Base-by-base conservation (phyloP, 2,329 filamentous ascomycete genomes). In the Calonectria crousiana region DNA sequence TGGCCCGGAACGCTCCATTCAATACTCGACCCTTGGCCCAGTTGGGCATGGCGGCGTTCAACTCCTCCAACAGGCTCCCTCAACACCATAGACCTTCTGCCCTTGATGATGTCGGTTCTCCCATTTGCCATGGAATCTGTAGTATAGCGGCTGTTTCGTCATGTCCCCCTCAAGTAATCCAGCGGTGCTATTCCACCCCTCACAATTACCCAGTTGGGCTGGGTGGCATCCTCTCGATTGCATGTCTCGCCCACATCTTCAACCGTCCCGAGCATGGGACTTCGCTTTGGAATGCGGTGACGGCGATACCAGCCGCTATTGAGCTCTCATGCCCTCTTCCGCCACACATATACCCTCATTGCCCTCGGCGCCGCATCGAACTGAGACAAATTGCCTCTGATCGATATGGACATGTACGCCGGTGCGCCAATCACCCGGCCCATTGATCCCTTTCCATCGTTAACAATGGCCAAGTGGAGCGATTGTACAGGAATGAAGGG, bases 401-500 rank as follows among this genome's bases (percentile, higher is more conserved):
- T 60, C 71, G 80, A 69, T 78, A 83, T 84, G 83, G 75, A 68
- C 41, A 41, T 70, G 44, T 69, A 64, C 66, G 69, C 53, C 49
- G 65, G 52, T 62, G 44, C 72, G 64, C 75, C 69, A 69, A 58
- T 76, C 64, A 69, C 74, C 72, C 75, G 49, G 56, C 67, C 49
- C 38, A 66, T 49, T 67, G 62, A 71, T 73, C 72, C 73, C 72
- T 76, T 71, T 71, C 73, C 71, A 73, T 71, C 52, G 67, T 13
- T 67, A 75, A 79, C 75, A 79, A 79, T 79, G 75, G 77, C 74
- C 69, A 65, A 60, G 77, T 78, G 80, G 72, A 74, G 72, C 72
- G 66, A 56, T 56, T 74, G 60, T 81, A 67, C 70, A 81, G 84
- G 84, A 85, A 85, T 85, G 84, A 84, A 85, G 84, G 84, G 83